Evolutionary conservation across 192 early-diverging fungal species (phyloP), one percentile per base, ranked within the genome.

Genomic region (Umbelopsis ramanniana): DNA sequence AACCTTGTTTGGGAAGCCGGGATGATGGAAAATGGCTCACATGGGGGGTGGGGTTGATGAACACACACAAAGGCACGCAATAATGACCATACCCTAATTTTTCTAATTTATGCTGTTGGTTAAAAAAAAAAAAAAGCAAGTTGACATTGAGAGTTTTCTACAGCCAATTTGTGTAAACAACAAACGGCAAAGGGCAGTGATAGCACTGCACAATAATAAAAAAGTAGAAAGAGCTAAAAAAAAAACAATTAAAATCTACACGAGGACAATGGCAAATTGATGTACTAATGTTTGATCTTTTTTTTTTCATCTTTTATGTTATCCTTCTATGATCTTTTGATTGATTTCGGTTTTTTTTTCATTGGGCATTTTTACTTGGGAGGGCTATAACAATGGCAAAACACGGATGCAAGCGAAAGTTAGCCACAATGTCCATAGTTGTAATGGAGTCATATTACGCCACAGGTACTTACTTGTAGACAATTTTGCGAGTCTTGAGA

Each of bases 401-500:
- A 29, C 29, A 29, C 29, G 29, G 29, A n/a, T n/a, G n/a, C n/a
- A n/a, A 29, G 29, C 29, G n/a, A n/a, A n/a, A 29, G 29, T 29
- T 29, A 29, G 29, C 29, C 29, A 29, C 29, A 29, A 29, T n/a
- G n/a, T n/a, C n/a, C n/a, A n/a, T n/a, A 29, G 29, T 29, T 3
- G 29, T 29, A 2, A 29, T 29, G 29, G 29, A 29, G 29, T 3
- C 29, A 29, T 29, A 29, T 29, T 29, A 29, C 29, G 29, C 29
- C 29, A 29, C 29, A 40, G 52, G 54, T 21, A 72, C 74, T 76
- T 76, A 81, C 76, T 74, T 81, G 84, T 90, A 98, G 43, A 93
- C 90, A 75, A 99, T 86, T 92, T 97, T 97, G 85, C 95, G 89
- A 24, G 90, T 83, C 93, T 99, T 99, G 77, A 99, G 82, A 68